phyloP scores from a whole-genome alignment of 202 grass and related monocot species.

The Brachypodium distachyon region DNA sequence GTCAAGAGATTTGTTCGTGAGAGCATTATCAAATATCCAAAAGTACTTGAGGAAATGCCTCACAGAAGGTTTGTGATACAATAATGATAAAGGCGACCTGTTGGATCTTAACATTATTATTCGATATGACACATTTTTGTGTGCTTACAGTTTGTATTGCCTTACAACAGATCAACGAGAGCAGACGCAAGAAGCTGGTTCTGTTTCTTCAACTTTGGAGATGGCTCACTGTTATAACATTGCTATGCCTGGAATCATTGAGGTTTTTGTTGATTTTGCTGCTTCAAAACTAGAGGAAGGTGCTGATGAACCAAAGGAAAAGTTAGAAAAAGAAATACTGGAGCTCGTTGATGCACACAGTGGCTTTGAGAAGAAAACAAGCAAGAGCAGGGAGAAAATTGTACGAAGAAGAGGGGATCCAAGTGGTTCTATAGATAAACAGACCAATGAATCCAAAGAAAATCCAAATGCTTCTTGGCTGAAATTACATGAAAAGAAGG shows the following conservation, averaged over 20 bases:
- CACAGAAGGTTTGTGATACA: slow-evolving; percentile 53
- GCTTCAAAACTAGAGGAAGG: slow-evolving; percentile 55
- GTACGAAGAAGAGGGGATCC: slow-evolving; percentile 33
- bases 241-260: slow-evolving; percentile 48
- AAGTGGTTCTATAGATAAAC: slow-evolving; percentile 41
- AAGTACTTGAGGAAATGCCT: slow-evolving; percentile 43
- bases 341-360: slow-evolving; percentile 51
- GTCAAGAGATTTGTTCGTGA: slow-evolving; percentile 61
- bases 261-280: slow-evolving; percentile 57
- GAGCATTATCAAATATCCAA: slow-evolving; percentile 58
- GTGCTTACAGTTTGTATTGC: slow-evolving; percentile 29
- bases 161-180: slow-evolving; percentile 44
- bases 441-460: slow-evolving; percentile 32
- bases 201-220: slow-evolving; percentile 32
- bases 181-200: slow-evolving; percentile 46
- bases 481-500: slow-evolving; percentile 44
- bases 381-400: slow-evolving; percentile 35
- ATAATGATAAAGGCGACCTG: neutral
- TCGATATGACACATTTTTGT: neutral
- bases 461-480: slow-evolving; percentile 29
- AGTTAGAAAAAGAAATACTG: slow-evolving; percentile 72
- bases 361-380: slow-evolving; percentile 51
- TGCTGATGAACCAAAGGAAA: slow-evolving; percentile 38
- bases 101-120: slow-evolving; percentile 6
- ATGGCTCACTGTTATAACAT: slow-evolving; percentile 27